These are phyloP conservation scores for Pleurotus citrinopileatus DNA, from an alignment of 768 basidiomycete species.

Conservation along the genomic window DNA sequence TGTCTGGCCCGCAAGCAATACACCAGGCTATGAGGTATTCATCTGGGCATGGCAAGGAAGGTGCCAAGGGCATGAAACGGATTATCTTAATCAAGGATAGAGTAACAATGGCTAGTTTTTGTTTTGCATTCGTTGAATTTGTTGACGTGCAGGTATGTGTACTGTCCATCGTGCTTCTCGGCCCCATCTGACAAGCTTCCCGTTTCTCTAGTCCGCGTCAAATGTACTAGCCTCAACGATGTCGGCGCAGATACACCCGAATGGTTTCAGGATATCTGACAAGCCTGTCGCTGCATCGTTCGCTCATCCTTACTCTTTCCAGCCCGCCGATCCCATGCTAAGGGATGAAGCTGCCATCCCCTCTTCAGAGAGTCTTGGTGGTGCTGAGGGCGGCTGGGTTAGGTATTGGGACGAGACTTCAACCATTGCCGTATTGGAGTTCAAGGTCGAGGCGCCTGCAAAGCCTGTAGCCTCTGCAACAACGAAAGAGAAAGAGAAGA, in stretches of 20 bases:
- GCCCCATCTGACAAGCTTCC: slow-evolving; percentile 11
- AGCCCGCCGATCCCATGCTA: slow-evolving; percentile 71
- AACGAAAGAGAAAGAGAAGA: slow-evolving; percentile 50
- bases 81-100: slow-evolving; percentile 90
- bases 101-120: slow-evolving; percentile 83
- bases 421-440: slow-evolving; percentile 71
- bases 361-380: slow-evolving; percentile 68
- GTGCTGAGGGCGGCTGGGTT: slow-evolving; percentile 70
- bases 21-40: slow-evolving; percentile 80
- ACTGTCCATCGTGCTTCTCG: neutral
- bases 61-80: slow-evolving; percentile 83
- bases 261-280: slow-evolving; percentile 91
- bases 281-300: slow-evolving; percentile 90
- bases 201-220: slow-evolving; percentile 64
- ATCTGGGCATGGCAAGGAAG: slow-evolving; percentile 72
- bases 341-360: slow-evolving; percentile 75
- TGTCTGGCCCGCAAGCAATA: slow-evolving; percentile 87
- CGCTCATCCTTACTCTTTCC: slow-evolving; percentile 88
- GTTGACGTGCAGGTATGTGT: slow-evolving; percentile 69
- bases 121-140: slow-evolving; percentile 94
- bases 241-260: slow-evolving; percentile 83
- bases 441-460: slow-evolving; percentile 65
- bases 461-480: slow-evolving; percentile 28
- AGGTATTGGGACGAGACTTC: slow-evolving; percentile 93
- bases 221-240: slow-evolving; percentile 81